Conservation (phyloP, 306 rosid genomes). For the Dryas alaskensis region DNA sequence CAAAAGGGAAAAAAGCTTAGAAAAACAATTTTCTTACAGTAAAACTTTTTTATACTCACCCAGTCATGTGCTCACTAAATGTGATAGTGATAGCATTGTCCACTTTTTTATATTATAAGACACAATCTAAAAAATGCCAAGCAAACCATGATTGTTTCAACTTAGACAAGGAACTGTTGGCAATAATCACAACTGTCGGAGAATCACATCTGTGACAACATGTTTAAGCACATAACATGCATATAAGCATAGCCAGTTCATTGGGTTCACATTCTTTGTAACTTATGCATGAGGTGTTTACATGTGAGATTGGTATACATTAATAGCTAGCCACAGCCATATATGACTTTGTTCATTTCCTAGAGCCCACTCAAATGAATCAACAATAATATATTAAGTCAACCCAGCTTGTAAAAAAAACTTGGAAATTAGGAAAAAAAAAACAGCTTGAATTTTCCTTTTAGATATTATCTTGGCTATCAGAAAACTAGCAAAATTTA, state of each 20-base stretch:
- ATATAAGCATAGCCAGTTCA: not conserved
- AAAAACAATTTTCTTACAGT: not conserved
- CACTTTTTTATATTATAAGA: not conserved
- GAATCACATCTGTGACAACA: conserved; percentile 9
- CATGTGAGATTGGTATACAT: not conserved
- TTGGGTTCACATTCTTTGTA: conserved; percentile 3
- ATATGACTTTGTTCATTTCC: not conserved
- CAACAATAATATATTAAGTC: not conserved
- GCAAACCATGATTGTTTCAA: not conserved
- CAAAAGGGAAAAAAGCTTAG: no score
- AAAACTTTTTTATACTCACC: not conserved
- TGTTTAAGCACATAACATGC: conserved; percentile 18
- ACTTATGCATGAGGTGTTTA: not conserved
- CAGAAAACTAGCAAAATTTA: no score
- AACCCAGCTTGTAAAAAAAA: not conserved
- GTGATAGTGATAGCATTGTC: not conserved
- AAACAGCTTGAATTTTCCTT: no score
- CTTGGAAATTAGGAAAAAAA: not conserved
- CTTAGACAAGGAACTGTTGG: conserved; percentile 3
- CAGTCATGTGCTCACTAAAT: not conserved
- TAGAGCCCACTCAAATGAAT: conserved; percentile 5
- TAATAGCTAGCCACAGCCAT: not conserved
- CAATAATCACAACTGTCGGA: conserved; percentile 7
- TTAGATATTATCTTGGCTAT: no score
- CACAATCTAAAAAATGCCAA: not conserved